A percentile compares a stretch with the other conserved stretches of the same genome.
phyloP scores from a whole-genome alignment of 2,329 filamentous ascomycete genomes.

The Paecilomyces sp. region DNA sequence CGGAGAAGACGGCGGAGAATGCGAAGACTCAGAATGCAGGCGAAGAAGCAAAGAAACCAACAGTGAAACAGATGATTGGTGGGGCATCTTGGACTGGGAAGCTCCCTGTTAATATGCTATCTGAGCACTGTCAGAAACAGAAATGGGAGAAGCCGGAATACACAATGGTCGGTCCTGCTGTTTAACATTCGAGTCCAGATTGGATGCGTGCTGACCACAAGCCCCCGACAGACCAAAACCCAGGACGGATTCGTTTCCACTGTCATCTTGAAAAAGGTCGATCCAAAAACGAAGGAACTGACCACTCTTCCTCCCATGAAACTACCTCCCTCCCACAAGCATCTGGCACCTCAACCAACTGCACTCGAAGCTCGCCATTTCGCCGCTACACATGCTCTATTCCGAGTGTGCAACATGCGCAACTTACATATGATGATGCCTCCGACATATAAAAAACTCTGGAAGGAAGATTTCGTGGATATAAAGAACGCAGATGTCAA shows the following conservation, averaged over 20 bases:
- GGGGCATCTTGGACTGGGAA: slow-evolving; percentile 97
- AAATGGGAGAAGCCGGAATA: slow-evolving; percentile 94
- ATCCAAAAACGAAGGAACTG: slow-evolving; percentile 75
- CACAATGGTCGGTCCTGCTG: slow-evolving; percentile 53
- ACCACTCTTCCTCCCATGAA: slow-evolving; percentile 73
- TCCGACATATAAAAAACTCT: slow-evolving; percentile 79
- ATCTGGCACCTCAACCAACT: slow-evolving; percentile 68
- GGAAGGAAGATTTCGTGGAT: slow-evolving; percentile 79
- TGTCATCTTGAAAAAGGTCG: slow-evolving; percentile 65
- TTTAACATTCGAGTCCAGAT: not conserved
- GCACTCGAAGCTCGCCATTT: slow-evolving; percentile 89
- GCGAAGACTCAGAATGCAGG: slow-evolving; percentile 28
- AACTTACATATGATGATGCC: slow-evolving; percentile 93
- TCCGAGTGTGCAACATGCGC: slow-evolving; percentile 88
- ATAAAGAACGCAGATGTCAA: slow-evolving; percentile 76
- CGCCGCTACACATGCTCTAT: slow-evolving; percentile 84
- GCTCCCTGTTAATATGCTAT: slow-evolving; percentile 84
- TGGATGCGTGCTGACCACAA: not conserved
- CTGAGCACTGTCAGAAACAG: slow-evolving; percentile 91
- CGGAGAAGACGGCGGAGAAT: slow-evolving; percentile 22
- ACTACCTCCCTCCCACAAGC: slow-evolving; percentile 67
- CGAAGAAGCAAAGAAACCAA: slow-evolving; percentile 51
- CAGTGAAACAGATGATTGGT: slow-evolving; percentile 72
- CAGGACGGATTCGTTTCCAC: slow-evolving; percentile 70
- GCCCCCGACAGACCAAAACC: slow-evolving; percentile 51